Evolutionary conservation across 2,329 filamentous ascomycete species (phyloP), one percentile per base, ranked within the genome.

Genomic region (Monosporascus sp.): DNA sequence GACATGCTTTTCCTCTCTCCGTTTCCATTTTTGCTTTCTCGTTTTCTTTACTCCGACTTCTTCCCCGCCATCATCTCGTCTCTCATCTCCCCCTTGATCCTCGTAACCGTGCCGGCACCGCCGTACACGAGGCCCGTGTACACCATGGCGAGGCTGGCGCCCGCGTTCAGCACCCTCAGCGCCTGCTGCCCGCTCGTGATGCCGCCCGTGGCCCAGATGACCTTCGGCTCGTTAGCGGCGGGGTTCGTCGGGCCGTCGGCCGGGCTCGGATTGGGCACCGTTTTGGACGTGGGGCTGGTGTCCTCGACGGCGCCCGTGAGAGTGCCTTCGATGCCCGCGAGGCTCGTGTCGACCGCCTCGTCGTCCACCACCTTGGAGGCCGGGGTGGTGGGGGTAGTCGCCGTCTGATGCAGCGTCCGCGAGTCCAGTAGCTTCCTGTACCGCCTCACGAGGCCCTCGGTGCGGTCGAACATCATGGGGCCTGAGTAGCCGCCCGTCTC

Each of bases 151-250:
- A 95, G 86, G 62, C 87, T 93, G 0, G 94, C 94, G 8, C 94
- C 94, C 0, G 92, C 91, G 60, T 95, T 89, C 48, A 97, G 77
- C 7, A 93, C 83, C 72, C 89, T 79, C 16, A 89, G 74, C 8
- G 91, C 95, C 72, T 97, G 87, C 58, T 87, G 80, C 5, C 94
- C 94, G 59, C 87, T 93, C 1, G 88, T 94, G 65, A 99, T 93
- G 19, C 94, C 94, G 1, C 94, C 94, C 0, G 91, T 94, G 0
- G 93, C 93, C 67, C 97, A 97, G 56, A 99, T 88, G 50, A 91
- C 86, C 73, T 96, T 96, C 48, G 79, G 79, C 55, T 75, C 64
- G 38, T 19, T 7, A 6, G 17, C 3, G 7, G 17, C 38, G 38
- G 38, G 17, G 17, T n/a, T 5, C 17, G 38, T 20, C 37, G 56